Base-by-base conservation (phyloP, 257 asterid species). In the Capsicum pubescens region DNA sequence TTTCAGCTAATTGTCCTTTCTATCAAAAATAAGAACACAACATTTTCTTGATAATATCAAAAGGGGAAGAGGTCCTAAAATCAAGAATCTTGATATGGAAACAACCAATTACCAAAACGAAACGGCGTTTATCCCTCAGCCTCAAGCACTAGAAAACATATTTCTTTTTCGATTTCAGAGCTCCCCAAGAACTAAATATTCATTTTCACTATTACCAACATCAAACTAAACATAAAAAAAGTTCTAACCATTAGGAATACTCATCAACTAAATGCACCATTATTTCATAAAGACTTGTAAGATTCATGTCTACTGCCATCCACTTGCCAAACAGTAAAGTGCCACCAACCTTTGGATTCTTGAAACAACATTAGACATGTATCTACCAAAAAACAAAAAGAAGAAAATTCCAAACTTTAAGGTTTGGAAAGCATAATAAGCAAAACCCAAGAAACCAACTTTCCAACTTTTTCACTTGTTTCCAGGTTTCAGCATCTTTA, bases 361-460 rank as follows among this genome's bases (percentile, higher is more conserved):
- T 39, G 77, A 46, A 81, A 61, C 84, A 35, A 69, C 55, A 69
- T 39, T 50, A 52, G 6, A 69, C 71, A 16, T 82, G 56, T 57
- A 83, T 77, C 60, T 86, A 85, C 76, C n/a, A 80, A 54, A 87
- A 16, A 48, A 2, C 10, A 5, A 13, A 8, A 36, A 55, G 42
- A 87, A 83, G 87, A 89, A 26, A 26, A 26, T 26, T 89, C 76
- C 39, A 60, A 88, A 59, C 87, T 89, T 86, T 79, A 86, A 84
- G 81, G 56, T 74, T 84, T 74, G 16, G 32, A 60, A 59, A 78
- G 44, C 68, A 83, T 84, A 87, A 71, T 86, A 81, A 80, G 42
- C 85, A 74, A 64, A 70, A 77, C 85, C 14, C 85, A 85, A 85
- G 48, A 89, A 80, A 85, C 76, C 84, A 85, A 70, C 60, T 64